Evolutionary conservation across 495 filamentous ascomycete species (phyloP), one percentile per base, ranked within the genome.

Genomic region (Neurospora africana): DNA sequence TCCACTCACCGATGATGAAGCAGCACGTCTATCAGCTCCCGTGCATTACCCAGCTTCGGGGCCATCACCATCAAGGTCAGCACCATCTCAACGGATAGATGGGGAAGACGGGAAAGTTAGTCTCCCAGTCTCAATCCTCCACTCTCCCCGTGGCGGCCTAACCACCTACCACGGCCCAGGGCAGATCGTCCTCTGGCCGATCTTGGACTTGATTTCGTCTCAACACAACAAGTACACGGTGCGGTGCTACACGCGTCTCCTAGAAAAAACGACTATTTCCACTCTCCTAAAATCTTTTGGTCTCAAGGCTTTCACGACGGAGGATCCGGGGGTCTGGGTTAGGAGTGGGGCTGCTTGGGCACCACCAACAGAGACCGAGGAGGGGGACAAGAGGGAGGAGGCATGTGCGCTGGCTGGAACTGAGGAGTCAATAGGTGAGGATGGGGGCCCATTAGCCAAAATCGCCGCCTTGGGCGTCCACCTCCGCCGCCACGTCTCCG

Each of bases 91-190:
- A n/a, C 38, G 4, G 27, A 36, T 30, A 30, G 53, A 21, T 6
- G 21, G n/a, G 21, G 2, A 61, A 61, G 13, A 65, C 33, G 53
- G 13, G 5, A 53, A 10, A 27, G 11, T 33, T 3, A 33, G 19
- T 5, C 74, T 74, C 23, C 68, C 73, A 13, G 73, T 71, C 15
- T 23, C 70, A 23, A 86, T 96, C 75, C 79, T 88, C 44, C 85
- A 89, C 70, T 90, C 93, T 7, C 87, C 90, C 9, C 90, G 95
- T 65, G 95, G 95, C 74, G 95, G 95, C 0, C 92, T 95, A 72
- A 94, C 92, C 0, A 98, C 95, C 5, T 99, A 97, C 83, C 95
- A 99, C 78, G 95, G 95, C 0, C 95, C 95, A 0, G 95, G 95
- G 0, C 95, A 99, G 79, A 82, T 95, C 72, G 92, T 97, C 33